Evolutionary conservation across 345 rosid genomes (phyloP).

Genomic region (Chamaenerion angustifolium): DNA sequence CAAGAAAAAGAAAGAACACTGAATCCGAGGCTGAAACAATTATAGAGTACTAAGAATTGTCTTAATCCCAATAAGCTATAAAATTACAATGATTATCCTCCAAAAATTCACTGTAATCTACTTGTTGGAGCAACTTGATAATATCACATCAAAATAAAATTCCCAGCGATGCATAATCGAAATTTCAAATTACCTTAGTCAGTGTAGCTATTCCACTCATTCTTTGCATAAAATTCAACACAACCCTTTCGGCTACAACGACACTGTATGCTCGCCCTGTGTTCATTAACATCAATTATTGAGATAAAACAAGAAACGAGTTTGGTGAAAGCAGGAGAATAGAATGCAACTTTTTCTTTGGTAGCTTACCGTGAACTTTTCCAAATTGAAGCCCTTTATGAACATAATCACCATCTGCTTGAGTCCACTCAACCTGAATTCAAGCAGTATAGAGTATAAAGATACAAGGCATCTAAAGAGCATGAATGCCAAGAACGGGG

Average conservation of each 20-base stretch:
- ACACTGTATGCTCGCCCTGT: conserved; percentile 73
- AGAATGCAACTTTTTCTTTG: not conserved
- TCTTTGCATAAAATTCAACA: conserved; percentile 88
- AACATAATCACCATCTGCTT: conserved; percentile 72
- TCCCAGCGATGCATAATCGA: conserved; percentile 1
- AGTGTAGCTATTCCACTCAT: conserved; percentile 98
- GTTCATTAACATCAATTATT: not conserved
- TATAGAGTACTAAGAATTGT: too few relatives aligned
- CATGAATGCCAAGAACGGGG: conserved; percentile 1
- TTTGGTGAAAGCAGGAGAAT: not conserved
- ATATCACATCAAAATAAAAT: not conserved
- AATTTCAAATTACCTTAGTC: conserved; percentile 44
- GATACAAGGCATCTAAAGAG: conserved; percentile 6
- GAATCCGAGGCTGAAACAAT: not conserved
- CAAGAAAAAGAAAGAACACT: conserved; percentile 10
- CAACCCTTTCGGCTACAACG: conserved; percentile 86
- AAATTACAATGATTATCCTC: too few relatives aligned
- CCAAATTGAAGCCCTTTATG: conserved; percentile 83
- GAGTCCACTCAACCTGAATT: conserved; percentile 72
- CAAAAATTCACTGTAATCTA: too few relatives aligned
- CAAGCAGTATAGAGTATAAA: conserved; percentile 5
- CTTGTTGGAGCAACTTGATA: not conserved
- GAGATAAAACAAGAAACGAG: not conserved
- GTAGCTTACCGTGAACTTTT: conserved; percentile 52
- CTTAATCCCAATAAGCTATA: too few relatives aligned